Evolutionary conservation across 352 stramenopile genomes (phyloP), one percentile per base, ranked within the genome.

Genomic region (Phytophthora sojae): DNA sequence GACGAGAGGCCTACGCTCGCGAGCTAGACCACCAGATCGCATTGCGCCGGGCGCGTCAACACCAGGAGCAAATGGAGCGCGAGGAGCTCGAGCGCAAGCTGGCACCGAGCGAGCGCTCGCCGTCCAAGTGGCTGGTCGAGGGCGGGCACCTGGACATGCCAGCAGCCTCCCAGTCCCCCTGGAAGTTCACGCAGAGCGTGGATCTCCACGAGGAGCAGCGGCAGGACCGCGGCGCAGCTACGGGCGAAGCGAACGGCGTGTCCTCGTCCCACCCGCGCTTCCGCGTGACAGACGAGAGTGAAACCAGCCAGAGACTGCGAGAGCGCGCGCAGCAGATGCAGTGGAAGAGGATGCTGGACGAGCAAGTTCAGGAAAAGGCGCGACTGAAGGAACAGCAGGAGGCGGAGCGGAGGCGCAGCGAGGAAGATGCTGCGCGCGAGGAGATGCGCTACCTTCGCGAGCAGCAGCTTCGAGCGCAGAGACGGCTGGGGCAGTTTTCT

Each of bases 1-100:
- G 86, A 75, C 83, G 85, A 68, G 78, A 90, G 66, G 77, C 75
- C 47, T 93, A 93, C 67, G 87, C 85, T 44, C 79, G 78, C 29
- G 87, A 90, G 56, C 71, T 95, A 26, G 86, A 92, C 47, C 68
- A 81, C 64, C 86, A 94, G 79, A 94, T 94, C 15, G 86, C 80
- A 47, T 51, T 86, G 61, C 86, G 83, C 8, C 77, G 80, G 12
- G 80, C 75, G 19, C 67, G 63, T 26, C 77, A 90, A 59, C 73
- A 71, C 8, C 73, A 91, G 44, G 75, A 91, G 64, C 72, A 90
- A 61, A 71, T 77, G 56, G 80, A 89, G 69, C 63, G 68, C 17
- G 81, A 88, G 51, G 77, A 87, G 61, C 75, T 90, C 32, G 82
- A 93, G 71, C 83, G 78, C 29, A 81, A 80, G 53, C 76, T 92